phyloP scores from a whole-genome alignment of 331 rosid species.

The Stylosanthes scabra region DNA sequence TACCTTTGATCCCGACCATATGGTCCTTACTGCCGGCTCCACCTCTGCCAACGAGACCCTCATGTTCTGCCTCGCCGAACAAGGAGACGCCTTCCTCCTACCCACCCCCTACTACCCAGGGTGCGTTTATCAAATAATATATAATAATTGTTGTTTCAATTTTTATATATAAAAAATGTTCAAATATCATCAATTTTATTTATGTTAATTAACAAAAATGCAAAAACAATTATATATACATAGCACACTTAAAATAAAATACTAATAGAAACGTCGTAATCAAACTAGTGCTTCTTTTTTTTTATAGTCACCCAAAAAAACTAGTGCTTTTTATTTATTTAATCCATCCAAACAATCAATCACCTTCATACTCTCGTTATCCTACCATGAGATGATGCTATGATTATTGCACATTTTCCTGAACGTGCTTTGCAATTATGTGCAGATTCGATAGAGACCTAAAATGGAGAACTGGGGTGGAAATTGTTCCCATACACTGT shows the following conservation, averaged over 20 bases:
- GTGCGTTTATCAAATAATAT: slow-evolving; percentile 37
- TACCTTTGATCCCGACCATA: slow-evolving; percentile 71
- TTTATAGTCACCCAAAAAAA: too few relatives aligned
- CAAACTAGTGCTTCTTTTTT: too few relatives aligned
- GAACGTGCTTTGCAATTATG: slow-evolving; percentile 34
- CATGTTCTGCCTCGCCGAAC: slow-evolving; percentile 85
- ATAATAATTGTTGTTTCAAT: too few relatives aligned
- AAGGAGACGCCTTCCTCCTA: slow-evolving; percentile 87
- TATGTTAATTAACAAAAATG: too few relatives aligned
- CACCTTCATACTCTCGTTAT: background rate
- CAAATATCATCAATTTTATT: too few relatives aligned
- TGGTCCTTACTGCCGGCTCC: slow-evolving; percentile 93
- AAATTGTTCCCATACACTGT: slow-evolving; percentile 94
- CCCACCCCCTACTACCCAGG: slow-evolving; percentile 99
- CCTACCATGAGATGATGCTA: too few relatives aligned
- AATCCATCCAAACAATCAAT: too few relatives aligned
- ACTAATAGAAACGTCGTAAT: too few relatives aligned
- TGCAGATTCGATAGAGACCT: slow-evolving; percentile 95
- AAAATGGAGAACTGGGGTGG: slow-evolving; percentile 92
- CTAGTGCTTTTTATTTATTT: too few relatives aligned
- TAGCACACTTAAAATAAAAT: too few relatives aligned
- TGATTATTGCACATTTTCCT: slow-evolving; percentile 3
- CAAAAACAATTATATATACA: too few relatives aligned
- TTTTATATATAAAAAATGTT: too few relatives aligned
- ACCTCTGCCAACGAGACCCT: slow-evolving; percentile 96